Evolutionary conservation across 768 basidiomycete species (phyloP), one percentile per base, ranked within the genome.

Genomic region (Russula dissimulans): DNA sequence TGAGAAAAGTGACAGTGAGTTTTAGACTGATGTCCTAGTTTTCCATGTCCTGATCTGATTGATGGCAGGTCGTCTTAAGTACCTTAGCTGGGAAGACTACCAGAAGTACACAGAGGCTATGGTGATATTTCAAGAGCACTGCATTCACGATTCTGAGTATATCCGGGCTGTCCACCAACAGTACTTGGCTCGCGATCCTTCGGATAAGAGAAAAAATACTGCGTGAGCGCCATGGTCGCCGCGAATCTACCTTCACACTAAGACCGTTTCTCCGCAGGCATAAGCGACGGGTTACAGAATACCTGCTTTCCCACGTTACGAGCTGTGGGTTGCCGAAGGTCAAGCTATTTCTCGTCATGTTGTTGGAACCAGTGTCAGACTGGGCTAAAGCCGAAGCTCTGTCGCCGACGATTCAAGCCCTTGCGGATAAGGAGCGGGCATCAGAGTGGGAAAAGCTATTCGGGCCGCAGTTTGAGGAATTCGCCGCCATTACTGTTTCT

Each of bases 251-350:
- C 45, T 7, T 3, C n/a, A 29, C 15, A 15, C 22, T 38, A 14
- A 45, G 14, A n/a, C 18, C 26, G 5, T 45, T 15, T 46, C 45
- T 14, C 52, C 29, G 7, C 38, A 91, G 91, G 56, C 84, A 85
- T 71, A 89, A 83, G 68, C 80, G 81, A 61, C 80, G 84, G 12
- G 74, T 94, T 45, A 67, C 90, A 44, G 91, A 86, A 68, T 93
- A 81, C 70, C 71, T 97, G 0, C 73, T 90, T 6, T 94, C 94
- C 1, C 95, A 97, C 69, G 76, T 87, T 63, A 78, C 79, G 49
- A 79, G 82, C 4, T 79, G 87, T 63, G 71, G 76, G 2, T 68
- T 80, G 3, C 71, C 79, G 3, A 59, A 67, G 1, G 77, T 80
- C 17, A 82, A 84, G 61, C 68, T 81, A 11, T 68, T 73, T 11